phyloP scores from a whole-genome alignment of 1,139 yeast genomes.

The Suhomyces atakaporum region DNA sequence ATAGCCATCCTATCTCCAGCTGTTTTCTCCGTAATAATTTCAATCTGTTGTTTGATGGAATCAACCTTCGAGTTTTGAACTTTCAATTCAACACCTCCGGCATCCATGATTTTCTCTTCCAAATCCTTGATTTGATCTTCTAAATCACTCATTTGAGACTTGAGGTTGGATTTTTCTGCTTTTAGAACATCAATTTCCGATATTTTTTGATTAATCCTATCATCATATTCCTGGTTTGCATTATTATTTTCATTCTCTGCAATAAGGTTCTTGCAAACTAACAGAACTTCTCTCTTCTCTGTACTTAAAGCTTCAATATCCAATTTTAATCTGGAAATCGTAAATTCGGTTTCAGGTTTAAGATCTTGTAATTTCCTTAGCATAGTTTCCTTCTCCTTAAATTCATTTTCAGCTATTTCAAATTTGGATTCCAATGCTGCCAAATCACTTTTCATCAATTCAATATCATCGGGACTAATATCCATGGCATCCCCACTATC shows the following conservation, averaged over 20 bases:
- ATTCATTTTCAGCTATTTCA: conserved; percentile 53
- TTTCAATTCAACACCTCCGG: conserved; percentile 87
- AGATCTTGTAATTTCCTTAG: conserved; percentile 60
- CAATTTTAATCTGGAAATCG: conserved; percentile 58
- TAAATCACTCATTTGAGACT: conserved; percentile 56
- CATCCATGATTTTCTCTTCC: conserved; percentile 80
- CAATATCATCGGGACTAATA: conserved; percentile 60
- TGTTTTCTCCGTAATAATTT: conserved; percentile 59
- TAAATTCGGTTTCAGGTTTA: conserved; percentile 69
- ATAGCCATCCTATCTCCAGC: conserved; percentile 61
- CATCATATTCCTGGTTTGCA: conserved; percentile 27
- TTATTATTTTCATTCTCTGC: conserved; percentile 37
- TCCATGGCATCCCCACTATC: conserved; percentile 24
- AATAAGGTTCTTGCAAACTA: conserved; percentile 36
- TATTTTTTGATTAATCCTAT: conserved; percentile 43
- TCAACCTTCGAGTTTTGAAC: conserved; percentile 82
- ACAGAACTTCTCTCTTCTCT: conserved; percentile 46
- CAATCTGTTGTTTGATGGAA: conserved; percentile 68
- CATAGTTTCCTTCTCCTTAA: conserved; percentile 60
- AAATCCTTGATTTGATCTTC: conserved; percentile 60
- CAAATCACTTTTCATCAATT: conserved; percentile 55
- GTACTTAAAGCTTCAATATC: conserved; percentile 65
- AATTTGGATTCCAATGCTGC: conserved; percentile 56
- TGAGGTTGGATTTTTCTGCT: conserved; percentile 45
- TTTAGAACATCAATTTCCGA: conserved; percentile 35